Evolutionary conservation across 805 yeast genomes (phyloP).

Genomic region (Schwanniomyces vanrijiae): DNA sequence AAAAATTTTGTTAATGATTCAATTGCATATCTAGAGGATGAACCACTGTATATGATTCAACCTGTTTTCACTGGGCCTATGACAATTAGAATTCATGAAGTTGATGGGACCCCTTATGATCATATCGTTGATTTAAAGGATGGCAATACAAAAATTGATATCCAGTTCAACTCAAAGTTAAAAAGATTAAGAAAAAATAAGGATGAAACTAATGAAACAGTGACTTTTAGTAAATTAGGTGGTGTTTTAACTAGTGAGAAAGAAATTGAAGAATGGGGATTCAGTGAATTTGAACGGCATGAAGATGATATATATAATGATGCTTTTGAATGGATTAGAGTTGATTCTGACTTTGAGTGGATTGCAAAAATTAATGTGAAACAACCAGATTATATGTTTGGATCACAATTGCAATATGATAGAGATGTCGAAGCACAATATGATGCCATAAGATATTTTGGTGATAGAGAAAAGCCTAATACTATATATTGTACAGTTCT

Average conservation of each 20-base stretch:
- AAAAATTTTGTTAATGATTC: slow-evolving; percentile 49
- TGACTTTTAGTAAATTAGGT: slow-evolving; percentile 61
- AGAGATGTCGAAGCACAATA: slow-evolving; percentile 94
- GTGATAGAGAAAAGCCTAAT: slow-evolving; percentile 56
- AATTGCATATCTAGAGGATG: slow-evolving; percentile 40
- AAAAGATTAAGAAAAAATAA: slow-evolving; percentile 70
- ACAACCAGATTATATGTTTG: slow-evolving; percentile 94
- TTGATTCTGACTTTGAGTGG: slow-evolving; percentile 99
- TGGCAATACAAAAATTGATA: slow-evolving; percentile 79
- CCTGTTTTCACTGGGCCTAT: slow-evolving; percentile 87
- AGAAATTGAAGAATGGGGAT: slow-evolving; percentile 70
- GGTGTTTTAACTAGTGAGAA: slow-evolving; percentile 63
- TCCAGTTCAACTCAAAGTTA: slow-evolving; percentile 92
- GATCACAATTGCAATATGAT: slow-evolving; percentile 91
- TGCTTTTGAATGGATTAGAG: slow-evolving; percentile 96
- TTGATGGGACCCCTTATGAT: slow-evolving; percentile 98
- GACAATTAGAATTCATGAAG: slow-evolving; percentile 95
- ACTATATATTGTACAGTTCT: slow-evolving; percentile 72
- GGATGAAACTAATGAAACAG: slow-evolving; percentile 44
- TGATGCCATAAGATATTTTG: slow-evolving; percentile 77
- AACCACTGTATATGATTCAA: slow-evolving; percentile 39
- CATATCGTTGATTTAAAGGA: slow-evolving; percentile 93
- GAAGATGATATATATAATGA: slow-evolving; percentile 76
- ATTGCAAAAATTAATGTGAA: slow-evolving; percentile 75
- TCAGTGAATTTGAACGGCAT: slow-evolving; percentile 66